Evolutionary conservation across 306 rosid genomes (phyloP).

Genomic region (Trifolium repens): DNA sequence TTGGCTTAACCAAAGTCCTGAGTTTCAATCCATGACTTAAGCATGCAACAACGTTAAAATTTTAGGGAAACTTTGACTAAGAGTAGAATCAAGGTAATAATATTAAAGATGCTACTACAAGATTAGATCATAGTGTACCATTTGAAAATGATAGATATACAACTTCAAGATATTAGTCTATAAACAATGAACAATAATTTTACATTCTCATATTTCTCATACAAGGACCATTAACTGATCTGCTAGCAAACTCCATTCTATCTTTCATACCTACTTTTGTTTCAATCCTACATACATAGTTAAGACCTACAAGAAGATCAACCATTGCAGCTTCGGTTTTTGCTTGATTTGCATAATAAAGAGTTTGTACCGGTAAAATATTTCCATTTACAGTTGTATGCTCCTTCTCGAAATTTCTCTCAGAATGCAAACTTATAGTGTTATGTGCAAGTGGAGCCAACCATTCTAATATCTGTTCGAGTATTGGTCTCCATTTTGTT

Average conservation of each 20-base stretch:
- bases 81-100: slow-evolving; percentile 4
- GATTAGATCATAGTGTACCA: slow-evolving; percentile 18
- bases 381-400: slow-evolving; percentile 41
- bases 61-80: not conserved
- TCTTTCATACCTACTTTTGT: slow-evolving; percentile 43
- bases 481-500: slow-evolving; percentile 55
- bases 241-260: slow-evolving; percentile 40
- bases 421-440: slow-evolving; percentile 80
- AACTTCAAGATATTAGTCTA: slow-evolving; percentile 28
- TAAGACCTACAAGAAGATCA: slow-evolving; percentile 87
- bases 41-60: too few species aligned
- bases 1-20: too few species aligned
- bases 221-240: slow-evolving; percentile 38
- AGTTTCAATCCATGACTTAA: too few species aligned
- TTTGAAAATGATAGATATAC: slow-evolving; percentile 42
- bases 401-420: slow-evolving; percentile 75
- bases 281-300: slow-evolving; percentile 58
- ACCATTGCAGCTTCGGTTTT: slow-evolving; percentile 77
- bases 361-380: slow-evolving; percentile 76
- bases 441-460: slow-evolving; percentile 84
- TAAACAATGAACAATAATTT: slow-evolving; percentile 35
- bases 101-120: slow-evolving; percentile 11
- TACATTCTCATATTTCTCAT: slow-evolving; percentile 41
- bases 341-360: slow-evolving; percentile 71
- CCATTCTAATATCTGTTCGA: slow-evolving; percentile 67